Percentiles rank a stretch among this genome's conserved stretches.
Conservation (phyloP, 2,329 filamentous ascomycete genomes). For the Rhexocercosporidium sp. region DNA sequence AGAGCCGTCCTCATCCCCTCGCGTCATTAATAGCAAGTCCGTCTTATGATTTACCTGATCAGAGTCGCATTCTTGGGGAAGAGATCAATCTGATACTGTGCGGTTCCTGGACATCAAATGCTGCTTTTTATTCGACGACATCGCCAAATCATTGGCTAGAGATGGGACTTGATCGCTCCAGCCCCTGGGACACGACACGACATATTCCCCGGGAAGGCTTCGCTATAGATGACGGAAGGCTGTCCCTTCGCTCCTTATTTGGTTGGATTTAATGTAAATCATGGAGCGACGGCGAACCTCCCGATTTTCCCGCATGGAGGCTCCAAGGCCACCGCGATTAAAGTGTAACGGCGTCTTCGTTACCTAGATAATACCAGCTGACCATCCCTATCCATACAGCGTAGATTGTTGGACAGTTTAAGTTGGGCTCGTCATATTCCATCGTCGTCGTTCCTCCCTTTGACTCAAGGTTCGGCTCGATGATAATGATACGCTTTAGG, state of each 20-base stretch:
- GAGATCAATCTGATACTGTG: conserved; percentile 36
- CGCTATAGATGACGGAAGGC: conserved; percentile 26
- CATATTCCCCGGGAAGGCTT: conserved; percentile 26
- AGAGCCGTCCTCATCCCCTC: conserved; percentile 13
- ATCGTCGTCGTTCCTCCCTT: not conserved
- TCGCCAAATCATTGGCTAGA: conserved; percentile 20
- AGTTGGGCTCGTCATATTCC: conserved; percentile 14
- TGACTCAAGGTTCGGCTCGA: conserved; percentile 4
- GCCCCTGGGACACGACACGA: conserved; percentile 6
- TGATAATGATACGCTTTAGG: conserved; percentile 19
- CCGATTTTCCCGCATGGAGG: conserved; percentile 30
- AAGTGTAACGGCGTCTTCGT: conserved; percentile 23
- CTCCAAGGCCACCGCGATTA: conserved; percentile 22
- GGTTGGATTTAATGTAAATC: conserved; percentile 19
- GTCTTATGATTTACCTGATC: conserved; percentile 28
- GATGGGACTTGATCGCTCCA: not conserved
- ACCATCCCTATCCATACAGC: conserved; percentile 10
- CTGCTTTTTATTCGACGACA: conserved; percentile 27
- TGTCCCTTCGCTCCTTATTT: conserved; percentile 24
- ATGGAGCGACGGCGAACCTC: conserved; percentile 28
- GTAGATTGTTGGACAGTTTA: conserved; percentile 8
- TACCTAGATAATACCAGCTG: conserved; percentile 24
- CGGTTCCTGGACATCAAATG: conserved; percentile 33
- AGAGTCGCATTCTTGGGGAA: conserved; percentile 26
- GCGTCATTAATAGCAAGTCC: conserved; percentile 22